Evolutionary conservation across 2,329 filamentous ascomycete genomes (phyloP), one percentile per base, ranked within the genome.

Genomic region (Paecilomyces niveus): DNA sequence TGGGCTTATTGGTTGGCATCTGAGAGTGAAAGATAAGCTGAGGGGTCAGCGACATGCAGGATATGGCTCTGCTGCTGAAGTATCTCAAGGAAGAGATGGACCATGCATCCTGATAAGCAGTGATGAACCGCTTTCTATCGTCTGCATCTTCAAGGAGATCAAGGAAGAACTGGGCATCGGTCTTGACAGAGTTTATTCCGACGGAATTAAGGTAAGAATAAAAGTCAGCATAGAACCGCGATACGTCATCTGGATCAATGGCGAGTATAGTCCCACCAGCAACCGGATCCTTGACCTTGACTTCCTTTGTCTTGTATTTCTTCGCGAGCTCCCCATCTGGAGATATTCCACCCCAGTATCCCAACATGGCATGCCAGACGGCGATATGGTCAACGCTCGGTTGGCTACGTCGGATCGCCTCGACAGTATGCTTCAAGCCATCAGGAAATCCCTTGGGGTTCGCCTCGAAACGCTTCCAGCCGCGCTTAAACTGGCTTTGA

Each of bases 21-120:
- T 95, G 90, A 0, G 88, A 88, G 70, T 92, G 86, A 75, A 96
- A 97, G 9, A 97, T 80, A 18, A 93, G 87, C 58, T 92, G 88
- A 0, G 94, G 94, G 2, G 88, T 83, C 72, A 94, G 89, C 0
- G 92, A 94, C 92, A 97, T 97, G 85, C 94, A 97, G 2, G 90
- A 93, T 55, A 97, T 95, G 4, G 87, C 85, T 65, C 86, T 88
- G 54, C 83, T 85, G 65, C 85, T 84, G 68, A 99, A 94, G 70
- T 95, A 83, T 10, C 87, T 87, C 8, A 96, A 81, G 8, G 87
- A 85, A 1, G 89, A 85, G 57, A 92, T 83, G 1, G 84, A 86
- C 92, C 92, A 97, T 7, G 90, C 89, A 69, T 96, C 90, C 62
- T 94, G 87, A 66, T 96, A 97, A 2, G 86, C 78, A 7, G 81